Base-by-base conservation (phyloP, 306 rosid species). In the Hippophae gyantsensis region DNA sequence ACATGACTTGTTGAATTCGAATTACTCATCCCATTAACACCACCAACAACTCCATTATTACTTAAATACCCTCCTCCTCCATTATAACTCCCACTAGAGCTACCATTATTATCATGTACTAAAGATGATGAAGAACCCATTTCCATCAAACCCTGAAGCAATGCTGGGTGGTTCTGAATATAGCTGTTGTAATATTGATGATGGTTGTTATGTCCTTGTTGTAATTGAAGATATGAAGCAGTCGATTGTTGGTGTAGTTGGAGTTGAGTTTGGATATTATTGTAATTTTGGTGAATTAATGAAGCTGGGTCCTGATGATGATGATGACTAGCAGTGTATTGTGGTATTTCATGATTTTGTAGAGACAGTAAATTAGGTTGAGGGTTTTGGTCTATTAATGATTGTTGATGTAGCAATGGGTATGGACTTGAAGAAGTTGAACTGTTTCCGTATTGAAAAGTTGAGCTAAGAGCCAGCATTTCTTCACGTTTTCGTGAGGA, bases 401-500 rank as follows among this genome's bases (percentile, higher is more conserved):
- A 14, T 52, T 48, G 69, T 43, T 69, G 71, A 9, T 75, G 86
- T 42, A 78, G 80, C 69, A 86, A 52, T 18, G 96, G 79, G 72
- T 76, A 90, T 2, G 76, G 56, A 57, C 81, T 89, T 54, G 80
- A 62, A 32, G 55, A 51, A 38, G 13, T 13, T 1, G 64, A 64
- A 2, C 68, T n/a, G 56, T 66, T 67, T 13, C 84, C 74, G 59
- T 87, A 87, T 9, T 83, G 92, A 32, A 82, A 83, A 13, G 68
- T 59, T 7, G 93, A 76, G 1, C 76, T 82, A 0, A 88, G 79
- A 0, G 99, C 99, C 1, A 87, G 63, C 86, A 85, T 83, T 57
- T 88, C 90, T 38, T 92, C 99, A 0, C 90, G 80, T 51, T 93
- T 93, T 60, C 99, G 74, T 0, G 89, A 85, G 32, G 95, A 73